These are phyloP conservation scores for Kodamaea hsintzibuensis DNA, from an alignment of 805 yeast genomes.

Conservation along the genomic window DNA sequence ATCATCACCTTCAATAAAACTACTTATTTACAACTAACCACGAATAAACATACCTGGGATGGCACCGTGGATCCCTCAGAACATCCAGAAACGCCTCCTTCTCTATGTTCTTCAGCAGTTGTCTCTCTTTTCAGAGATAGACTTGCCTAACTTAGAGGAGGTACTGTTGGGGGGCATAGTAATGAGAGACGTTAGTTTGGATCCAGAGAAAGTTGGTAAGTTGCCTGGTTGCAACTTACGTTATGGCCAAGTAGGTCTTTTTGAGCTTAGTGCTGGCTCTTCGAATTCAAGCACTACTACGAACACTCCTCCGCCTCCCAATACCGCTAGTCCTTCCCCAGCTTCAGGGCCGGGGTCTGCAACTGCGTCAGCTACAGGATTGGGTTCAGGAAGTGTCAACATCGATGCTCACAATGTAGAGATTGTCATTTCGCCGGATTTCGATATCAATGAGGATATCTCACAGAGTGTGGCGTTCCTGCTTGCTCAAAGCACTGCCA, in stretches of 20 bases:
- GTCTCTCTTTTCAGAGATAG: constrained; percentile 78
- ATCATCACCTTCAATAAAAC: not conserved
- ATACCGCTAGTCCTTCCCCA: not conserved
- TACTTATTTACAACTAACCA: not conserved
- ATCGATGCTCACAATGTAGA: constrained; percentile 59
- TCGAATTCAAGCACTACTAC: not conserved
- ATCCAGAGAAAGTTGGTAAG: constrained; percentile 63
- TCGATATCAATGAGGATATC: constrained; percentile 29
- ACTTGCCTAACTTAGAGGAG: constrained; percentile 72
- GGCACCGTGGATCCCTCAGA: constrained; percentile 76
- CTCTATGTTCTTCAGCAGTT: constrained; percentile 80
- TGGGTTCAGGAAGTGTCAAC: constrained; percentile 55
- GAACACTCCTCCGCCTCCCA: constrained; percentile 2
- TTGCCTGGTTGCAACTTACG: constrained; percentile 65
- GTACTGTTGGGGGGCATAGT: constrained; percentile 63
- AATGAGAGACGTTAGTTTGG: constrained; percentile 63
- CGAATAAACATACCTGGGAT: constrained; percentile 14
- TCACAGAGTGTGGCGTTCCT: constrained; percentile 46
- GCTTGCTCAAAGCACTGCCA: constrained; percentile 72
- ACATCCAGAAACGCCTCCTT: constrained; percentile 77
- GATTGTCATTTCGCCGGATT: constrained; percentile 39
- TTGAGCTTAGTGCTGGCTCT: constrained; percentile 45
- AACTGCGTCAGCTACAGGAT: not conserved
- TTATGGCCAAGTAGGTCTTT: constrained; percentile 56
- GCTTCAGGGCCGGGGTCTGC: not conserved